Percentiles rank a stretch among this genome's conserved stretches.
Conservation (phyloP, 768 basidiomycete species). For the Pulveroboletus ravenelii region DNA sequence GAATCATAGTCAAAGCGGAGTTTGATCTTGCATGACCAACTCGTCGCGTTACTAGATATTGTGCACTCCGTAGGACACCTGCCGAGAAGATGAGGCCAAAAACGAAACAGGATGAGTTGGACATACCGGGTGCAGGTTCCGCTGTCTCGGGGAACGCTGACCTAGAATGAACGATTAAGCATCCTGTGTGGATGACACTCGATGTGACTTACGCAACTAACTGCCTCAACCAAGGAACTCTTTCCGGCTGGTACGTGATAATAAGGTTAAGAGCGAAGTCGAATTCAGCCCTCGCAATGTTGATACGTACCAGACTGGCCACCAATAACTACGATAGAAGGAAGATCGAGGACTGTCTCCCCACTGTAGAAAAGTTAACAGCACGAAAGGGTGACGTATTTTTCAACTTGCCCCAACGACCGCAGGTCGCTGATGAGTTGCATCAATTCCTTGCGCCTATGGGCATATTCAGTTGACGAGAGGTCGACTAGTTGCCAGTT, state of each 20-base stretch:
- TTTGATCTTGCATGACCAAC: conserved; percentile 44
- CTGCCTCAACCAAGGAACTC: conserved; percentile 55
- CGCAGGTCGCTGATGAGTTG: conserved; percentile 36
- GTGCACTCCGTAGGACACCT: conserved; percentile 55
- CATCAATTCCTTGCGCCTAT: conserved; percentile 37
- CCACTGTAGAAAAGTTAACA: conserved; percentile 30
- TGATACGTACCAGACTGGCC: conserved; percentile 45
- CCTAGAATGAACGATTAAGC: conserved; percentile 31
- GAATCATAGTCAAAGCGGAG: conserved; percentile 34
- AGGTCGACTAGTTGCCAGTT: conserved; percentile 8
- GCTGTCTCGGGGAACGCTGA: conserved; percentile 56
- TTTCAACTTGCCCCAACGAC: conserved; percentile 35
- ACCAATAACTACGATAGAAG: conserved; percentile 52
- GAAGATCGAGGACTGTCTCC: conserved; percentile 38
- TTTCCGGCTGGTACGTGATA: conserved; percentile 44
- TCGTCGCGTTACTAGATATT: conserved; percentile 35
- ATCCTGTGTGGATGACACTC: neutral
- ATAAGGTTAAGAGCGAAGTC: neutral
- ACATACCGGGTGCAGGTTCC: conserved; percentile 54
- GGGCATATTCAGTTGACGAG: conserved; percentile 37
- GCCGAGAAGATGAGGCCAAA: neutral
- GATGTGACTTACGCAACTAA: conserved; percentile 43
- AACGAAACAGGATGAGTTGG: neutral
- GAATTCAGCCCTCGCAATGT: neutral
- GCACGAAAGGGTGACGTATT: neutral